Evolutionary conservation across 163 green algal species (phyloP), one percentile per base, ranked within the genome.

Genomic region (Trebouxiophyceae sp.): DNA sequence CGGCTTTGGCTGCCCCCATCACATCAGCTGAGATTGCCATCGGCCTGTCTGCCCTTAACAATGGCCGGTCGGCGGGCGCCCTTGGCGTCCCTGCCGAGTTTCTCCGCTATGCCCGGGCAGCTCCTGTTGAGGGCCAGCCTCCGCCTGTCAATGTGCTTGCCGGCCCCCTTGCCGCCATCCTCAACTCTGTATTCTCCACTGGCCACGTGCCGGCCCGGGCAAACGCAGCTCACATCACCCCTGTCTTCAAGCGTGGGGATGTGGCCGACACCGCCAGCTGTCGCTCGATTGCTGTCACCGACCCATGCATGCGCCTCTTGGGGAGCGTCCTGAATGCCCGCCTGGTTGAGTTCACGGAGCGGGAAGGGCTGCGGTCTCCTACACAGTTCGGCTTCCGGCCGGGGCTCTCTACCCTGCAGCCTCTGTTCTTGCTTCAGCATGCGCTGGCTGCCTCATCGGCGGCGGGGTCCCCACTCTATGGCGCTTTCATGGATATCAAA

Each of bases 401-500:
- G 26, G 4, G 47, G 12, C 20, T 64, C 0, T 54, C 55, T 34
- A 70, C 64, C 4, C 32, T 33, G 4, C 54, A 70, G 22, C 64
- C 59, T 19, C 34, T 62, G 2, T 64, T 70, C 30, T 24, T 20
- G 22, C 19, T 70, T 16, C 64, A 70, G 27, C 55, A 70, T 26
- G 19, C 59, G 2, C 20, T 70, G 12, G 39, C 12, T 50, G 19
- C 39, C 19, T 50, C 39, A 12, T 50, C 39, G 12, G 12, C 12
- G 12, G 19, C 39, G 33, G 5, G 26, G 29, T 54, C 27, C 3
- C 63, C 63, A 6, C 45, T 71, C 20, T 71, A 61, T 45, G 27
- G 33, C 27, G 65, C 56, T 34, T 71, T 71, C 26, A 8, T 65
- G 55, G 65, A 71, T 54, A 29, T 71, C 4, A 71, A 71, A 45